Conservation (phyloP, 2,329 filamentous ascomycete species). For the Lithohypha guttulata region DNA sequence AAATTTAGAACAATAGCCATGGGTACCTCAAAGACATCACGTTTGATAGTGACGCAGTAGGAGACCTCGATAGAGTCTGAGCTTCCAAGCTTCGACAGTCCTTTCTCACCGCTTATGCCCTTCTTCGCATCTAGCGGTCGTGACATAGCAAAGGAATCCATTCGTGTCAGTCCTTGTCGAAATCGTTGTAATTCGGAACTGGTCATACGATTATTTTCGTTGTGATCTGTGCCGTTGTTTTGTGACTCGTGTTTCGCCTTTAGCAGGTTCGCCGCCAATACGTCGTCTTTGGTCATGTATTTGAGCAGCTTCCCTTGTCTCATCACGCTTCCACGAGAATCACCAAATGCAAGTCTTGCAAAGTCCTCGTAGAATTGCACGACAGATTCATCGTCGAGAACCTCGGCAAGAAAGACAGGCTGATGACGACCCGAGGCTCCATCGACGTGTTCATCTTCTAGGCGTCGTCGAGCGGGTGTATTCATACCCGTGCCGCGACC, state of each 20-base stretch:
- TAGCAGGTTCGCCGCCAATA: conserved; percentile 20
- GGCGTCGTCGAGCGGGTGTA: conserved; percentile 31
- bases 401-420: conserved; percentile 80
- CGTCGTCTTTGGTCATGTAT: conserved; percentile 64
- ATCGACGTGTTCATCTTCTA: conserved; percentile 10
- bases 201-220: conserved; percentile 16
- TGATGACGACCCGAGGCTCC: conserved; percentile 42
- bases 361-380: conserved; percentile 96
- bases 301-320: conserved; percentile 78
- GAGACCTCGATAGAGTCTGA: conserved; percentile 87
- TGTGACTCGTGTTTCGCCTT: conserved; percentile 29
- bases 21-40: conserved; percentile 95
- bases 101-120: conserved; percentile 44
- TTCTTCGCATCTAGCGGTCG: conserved; percentile 27
- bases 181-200: background rate
- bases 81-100: conserved; percentile 67
- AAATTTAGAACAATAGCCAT: conserved; percentile 93
- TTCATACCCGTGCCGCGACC: conserved; percentile 36
- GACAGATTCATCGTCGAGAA: conserved; percentile 86
- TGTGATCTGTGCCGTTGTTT: conserved; percentile 26
- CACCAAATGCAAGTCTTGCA: conserved; percentile 80
- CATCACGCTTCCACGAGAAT: conserved; percentile 74
- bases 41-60: conserved; percentile 93
- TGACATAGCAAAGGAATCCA: conserved; percentile 9
- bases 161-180: conserved; percentile 7